A percentile compares a stretch with the other conserved stretches of the same genome.
Evolutionary conservation across 768 basidiomycete genomes (phyloP).

Genomic region (Dioszegia hungarica): DNA sequence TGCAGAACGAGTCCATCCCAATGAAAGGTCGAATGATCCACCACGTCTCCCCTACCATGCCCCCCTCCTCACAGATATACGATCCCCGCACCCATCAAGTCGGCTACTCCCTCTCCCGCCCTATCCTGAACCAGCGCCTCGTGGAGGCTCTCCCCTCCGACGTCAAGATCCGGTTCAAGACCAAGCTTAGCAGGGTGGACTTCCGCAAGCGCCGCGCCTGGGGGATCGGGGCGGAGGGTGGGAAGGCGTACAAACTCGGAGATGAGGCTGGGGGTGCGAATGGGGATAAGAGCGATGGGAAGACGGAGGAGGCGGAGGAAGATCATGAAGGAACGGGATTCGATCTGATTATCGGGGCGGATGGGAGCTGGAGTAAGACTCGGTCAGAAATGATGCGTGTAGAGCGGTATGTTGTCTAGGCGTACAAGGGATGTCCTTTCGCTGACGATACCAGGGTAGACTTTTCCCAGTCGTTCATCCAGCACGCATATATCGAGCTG

Average conservation of each 20-base stretch:
- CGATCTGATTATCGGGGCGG: conserved; percentile 66
- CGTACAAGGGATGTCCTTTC: background rate
- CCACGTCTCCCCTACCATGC: conserved; percentile 56
- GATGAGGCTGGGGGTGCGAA: conserved; percentile 13
- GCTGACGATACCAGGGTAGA: conserved; percentile 65
- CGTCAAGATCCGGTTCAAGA: conserved; percentile 70
- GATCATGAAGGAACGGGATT: conserved; percentile 31
- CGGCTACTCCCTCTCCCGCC: conserved; percentile 76
- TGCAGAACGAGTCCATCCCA: conserved; percentile 76
- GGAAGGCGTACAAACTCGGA: conserved; percentile 34
- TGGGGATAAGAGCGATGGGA: conserved; percentile 10
- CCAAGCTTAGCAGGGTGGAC: conserved; percentile 72
- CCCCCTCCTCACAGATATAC: conserved; percentile 75
- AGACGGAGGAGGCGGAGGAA: conserved; percentile 19
- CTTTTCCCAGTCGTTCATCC: conserved; percentile 90
- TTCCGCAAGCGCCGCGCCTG: conserved; percentile 54
- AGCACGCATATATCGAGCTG: conserved; percentile 92
- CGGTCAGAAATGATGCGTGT: conserved; percentile 93
- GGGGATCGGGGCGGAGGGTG: conserved; percentile 14
- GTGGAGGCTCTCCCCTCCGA: conserved; percentile 64
- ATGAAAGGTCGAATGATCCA: conserved; percentile 97
- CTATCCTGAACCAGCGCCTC: conserved; percentile 78
- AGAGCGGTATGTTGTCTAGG: conserved; percentile 58
- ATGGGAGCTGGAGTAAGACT: conserved; percentile 88
- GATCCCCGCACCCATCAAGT: conserved; percentile 73